Percentiles rank a stretch among this genome's conserved stretches.
These are phyloP conservation scores for Acacia confusa DNA, from an alignment of 306 rosid genomes.

Conservation along the genomic window DNA sequence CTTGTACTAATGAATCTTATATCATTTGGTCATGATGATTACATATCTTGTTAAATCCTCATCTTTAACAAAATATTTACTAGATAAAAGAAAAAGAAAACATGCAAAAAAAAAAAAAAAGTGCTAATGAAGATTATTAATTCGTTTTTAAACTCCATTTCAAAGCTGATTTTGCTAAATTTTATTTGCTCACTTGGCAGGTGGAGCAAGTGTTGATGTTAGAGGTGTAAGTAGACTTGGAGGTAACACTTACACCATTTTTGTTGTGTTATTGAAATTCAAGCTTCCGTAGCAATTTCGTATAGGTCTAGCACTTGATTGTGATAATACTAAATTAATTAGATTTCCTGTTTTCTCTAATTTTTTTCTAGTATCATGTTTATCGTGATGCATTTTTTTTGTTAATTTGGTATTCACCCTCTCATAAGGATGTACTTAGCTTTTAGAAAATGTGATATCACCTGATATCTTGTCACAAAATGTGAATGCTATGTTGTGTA, in stretches of 20 bases:
- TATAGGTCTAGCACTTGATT: background rate
- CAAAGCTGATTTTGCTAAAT: slow-evolving; percentile 11
- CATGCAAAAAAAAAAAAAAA: background rate
- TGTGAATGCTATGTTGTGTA: background rate
- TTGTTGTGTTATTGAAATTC: slow-evolving; percentile 17
- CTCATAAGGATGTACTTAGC: background rate
- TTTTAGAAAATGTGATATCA: background rate
- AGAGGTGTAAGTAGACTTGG: slow-evolving; percentile 62
- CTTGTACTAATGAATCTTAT: slow-evolving; percentile 10
- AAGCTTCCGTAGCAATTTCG: slow-evolving; percentile 15
- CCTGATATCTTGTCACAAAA: background rate
- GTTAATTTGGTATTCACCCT: background rate
- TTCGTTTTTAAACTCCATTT: slow-evolving; percentile 17
- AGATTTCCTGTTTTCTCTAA: slow-evolving; percentile 7
- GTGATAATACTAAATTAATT: background rate
- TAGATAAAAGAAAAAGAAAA: background rate
- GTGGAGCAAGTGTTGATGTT: slow-evolving; percentile 52
- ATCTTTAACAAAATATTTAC: background rate
- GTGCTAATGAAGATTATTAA: background rate
- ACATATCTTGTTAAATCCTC: slow-evolving; percentile 12
- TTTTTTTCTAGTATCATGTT: background rate
- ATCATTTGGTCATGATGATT: slow-evolving; percentile 6
- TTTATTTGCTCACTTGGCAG: slow-evolving; percentile 49
- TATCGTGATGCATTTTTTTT: background rate
- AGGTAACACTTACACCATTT: slow-evolving; percentile 52